Evolutionary conservation across 1,284 basidiomycete genomes (phyloP).

Genomic region (Moesziomyces antarcticus): DNA sequence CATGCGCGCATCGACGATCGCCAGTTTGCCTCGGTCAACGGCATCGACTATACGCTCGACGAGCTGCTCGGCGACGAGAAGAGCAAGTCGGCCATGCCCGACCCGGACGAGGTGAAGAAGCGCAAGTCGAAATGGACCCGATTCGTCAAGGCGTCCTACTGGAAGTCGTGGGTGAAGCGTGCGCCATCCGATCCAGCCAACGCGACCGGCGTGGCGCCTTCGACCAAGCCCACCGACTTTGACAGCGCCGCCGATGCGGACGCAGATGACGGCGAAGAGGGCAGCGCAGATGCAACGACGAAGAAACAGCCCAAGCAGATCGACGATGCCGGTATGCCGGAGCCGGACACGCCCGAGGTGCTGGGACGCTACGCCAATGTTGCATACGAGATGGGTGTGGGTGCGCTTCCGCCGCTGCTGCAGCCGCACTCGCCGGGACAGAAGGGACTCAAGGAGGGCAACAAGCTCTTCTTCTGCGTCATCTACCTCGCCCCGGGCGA

Average conservation of each 20-base stretch:
- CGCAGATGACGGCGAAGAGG: conserved; percentile 21
- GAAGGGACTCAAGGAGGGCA: conserved; percentile 71
- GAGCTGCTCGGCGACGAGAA: conserved; percentile 72
- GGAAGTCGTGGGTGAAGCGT: conserved; percentile 30
- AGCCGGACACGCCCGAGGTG: conserved; percentile 64
- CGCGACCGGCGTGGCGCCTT: conserved; percentile 23
- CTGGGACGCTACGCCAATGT: conserved; percentile 65
- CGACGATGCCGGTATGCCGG: conserved; percentile 66
- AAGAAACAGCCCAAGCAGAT: conserved; percentile 33
- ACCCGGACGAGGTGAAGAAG: conserved; percentile 19
- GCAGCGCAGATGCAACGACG: conserved; percentile 66
- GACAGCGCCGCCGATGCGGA: conserved; percentile 37
- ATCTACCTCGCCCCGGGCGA: conserved; percentile 98
- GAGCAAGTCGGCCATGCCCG: conserved; percentile 39
- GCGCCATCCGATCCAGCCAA: conserved; percentile 11
- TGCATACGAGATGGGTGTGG: conserved; percentile 64
- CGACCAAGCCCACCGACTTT: background rate
- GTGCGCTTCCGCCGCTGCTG: conserved; percentile 61
- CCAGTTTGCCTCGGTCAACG: conserved; percentile 95
- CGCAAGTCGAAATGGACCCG: conserved; percentile 27
- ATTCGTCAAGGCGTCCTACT: conserved; percentile 44
- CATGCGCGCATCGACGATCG: conserved; percentile 76
- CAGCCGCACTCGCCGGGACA: conserved; percentile 53
- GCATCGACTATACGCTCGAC: conserved; percentile 92
- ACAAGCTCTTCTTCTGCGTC: conserved; percentile 90